A percentile compares a stretch with the other conserved stretches of the same genome.
phyloP scores from a whole-genome alignment of 495 filamentous ascomycete species.

The Lasiosphaeriaceae sp. region DNA sequence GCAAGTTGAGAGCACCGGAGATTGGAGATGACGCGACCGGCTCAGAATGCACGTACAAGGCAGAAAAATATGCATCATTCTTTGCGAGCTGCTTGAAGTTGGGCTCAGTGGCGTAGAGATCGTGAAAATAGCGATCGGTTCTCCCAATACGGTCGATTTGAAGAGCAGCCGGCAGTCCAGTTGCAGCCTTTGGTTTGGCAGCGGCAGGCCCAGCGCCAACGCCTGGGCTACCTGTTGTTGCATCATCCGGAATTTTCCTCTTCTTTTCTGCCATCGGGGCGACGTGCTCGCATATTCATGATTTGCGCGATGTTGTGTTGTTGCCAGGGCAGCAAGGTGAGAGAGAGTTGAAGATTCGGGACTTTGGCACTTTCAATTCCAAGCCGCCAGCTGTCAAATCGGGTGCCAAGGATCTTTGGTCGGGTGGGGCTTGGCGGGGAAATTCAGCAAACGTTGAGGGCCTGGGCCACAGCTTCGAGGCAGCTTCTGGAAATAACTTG shows the following conservation, averaged over 20 bases:
- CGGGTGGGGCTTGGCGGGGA: too few relatives aligned
- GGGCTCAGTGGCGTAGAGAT: constrained; percentile 30
- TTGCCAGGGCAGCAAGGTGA: too few relatives aligned
- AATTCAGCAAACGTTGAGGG: too few relatives aligned
- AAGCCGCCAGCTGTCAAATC: too few relatives aligned
- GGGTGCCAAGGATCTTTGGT: too few relatives aligned
- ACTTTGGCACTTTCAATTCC: too few relatives aligned
- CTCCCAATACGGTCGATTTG: background rate
- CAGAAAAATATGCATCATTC: constrained; percentile 29
- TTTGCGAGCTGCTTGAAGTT: constrained; percentile 34
- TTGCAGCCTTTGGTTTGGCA: background rate
- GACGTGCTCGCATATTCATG: background rate
- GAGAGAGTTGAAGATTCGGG: too few relatives aligned
- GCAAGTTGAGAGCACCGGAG: background rate
- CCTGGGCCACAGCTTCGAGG: too few relatives aligned
- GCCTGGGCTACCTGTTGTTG: background rate
- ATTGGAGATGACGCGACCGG: background rate
- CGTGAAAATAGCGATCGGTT: constrained; percentile 33
- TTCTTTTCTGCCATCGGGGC: constrained; percentile 19
- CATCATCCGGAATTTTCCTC: constrained; percentile 18
- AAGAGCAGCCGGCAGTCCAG: background rate
- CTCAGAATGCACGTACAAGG: constrained; percentile 11
- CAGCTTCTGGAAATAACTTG: too few relatives aligned
- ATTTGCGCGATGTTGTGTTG: too few relatives aligned
- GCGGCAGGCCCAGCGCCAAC: background rate